phyloP scores from a whole-genome alignment of 1,139 yeast genomes.

The Kluyveromyces sp. region DNA sequence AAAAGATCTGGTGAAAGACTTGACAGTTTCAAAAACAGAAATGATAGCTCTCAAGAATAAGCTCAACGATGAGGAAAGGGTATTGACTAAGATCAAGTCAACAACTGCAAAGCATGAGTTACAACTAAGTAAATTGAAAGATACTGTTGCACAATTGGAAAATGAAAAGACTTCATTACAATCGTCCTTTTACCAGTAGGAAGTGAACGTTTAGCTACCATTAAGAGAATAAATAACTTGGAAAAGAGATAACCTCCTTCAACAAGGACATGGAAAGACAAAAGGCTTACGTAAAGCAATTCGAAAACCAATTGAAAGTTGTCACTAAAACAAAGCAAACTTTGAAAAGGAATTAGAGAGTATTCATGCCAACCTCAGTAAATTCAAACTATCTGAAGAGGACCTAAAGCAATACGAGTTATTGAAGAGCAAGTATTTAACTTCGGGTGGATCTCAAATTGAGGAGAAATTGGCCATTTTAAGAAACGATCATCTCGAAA shows the following conservation, averaged over 20 bases:
- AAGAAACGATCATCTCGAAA: constrained; percentile 39
- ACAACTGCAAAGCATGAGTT: constrained; percentile 44
- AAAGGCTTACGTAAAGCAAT: constrained; percentile 33
- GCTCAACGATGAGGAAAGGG: constrained; percentile 25
- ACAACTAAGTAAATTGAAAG: constrained; percentile 36
- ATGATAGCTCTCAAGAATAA: constrained; percentile 30
- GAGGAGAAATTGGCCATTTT: constrained; percentile 44
- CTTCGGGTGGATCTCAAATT: constrained; percentile 50
- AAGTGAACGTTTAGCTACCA: constrained; percentile 32
- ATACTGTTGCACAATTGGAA: constrained; percentile 35
- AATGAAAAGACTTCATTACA: constrained; percentile 41
- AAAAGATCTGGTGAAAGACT: constrained; percentile 25
- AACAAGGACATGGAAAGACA: constrained; percentile 49
- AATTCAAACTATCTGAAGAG: constrained; percentile 39
- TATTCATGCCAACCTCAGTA: constrained; percentile 24
- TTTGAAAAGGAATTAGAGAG: constrained; percentile 38
- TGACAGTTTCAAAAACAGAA: constrained; percentile 28
- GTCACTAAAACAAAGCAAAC: constrained; percentile 38
- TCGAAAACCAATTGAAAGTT: constrained; percentile 42
- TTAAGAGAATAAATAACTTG: constrained; percentile 40
- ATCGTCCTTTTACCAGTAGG: constrained; percentile 55
- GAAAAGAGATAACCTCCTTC: constrained; percentile 45
- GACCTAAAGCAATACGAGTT: constrained; percentile 54
- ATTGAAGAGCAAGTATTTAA: constrained; percentile 50
- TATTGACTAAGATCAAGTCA: constrained; percentile 29